Conservation (phyloP, 2,329 filamentous ascomycete species). For the Zymoseptoria crescenta region DNA sequence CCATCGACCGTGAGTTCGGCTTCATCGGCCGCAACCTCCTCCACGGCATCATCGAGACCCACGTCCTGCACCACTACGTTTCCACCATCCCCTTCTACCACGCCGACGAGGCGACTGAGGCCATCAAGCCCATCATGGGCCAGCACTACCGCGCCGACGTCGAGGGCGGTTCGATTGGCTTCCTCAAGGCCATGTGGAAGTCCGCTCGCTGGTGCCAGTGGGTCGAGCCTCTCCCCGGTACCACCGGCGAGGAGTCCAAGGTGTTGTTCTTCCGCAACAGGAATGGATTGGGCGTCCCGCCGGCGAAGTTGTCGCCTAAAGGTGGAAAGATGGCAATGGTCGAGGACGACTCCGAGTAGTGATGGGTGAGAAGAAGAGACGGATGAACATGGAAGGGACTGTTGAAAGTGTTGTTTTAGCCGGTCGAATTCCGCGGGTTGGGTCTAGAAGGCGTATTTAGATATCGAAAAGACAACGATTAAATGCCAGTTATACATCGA, state of each 20-base stretch:
- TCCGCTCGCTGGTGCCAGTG: constrained; percentile 86
- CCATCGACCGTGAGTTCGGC: constrained; percentile 94
- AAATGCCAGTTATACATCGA: neutral
- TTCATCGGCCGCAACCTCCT: constrained; percentile 86
- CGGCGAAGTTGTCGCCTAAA: constrained; percentile 28
- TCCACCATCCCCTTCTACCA: constrained; percentile 95
- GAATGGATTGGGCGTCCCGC: constrained; percentile 69
- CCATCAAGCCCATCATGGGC: constrained; percentile 93
- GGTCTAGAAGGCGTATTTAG: neutral
- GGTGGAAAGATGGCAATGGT: constrained; percentile 12
- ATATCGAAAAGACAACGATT: neutral
- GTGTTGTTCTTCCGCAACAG: constrained; percentile 93
- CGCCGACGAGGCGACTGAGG: constrained; percentile 87
- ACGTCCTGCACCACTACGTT: constrained; percentile 96
- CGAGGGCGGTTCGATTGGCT: constrained; percentile 68
- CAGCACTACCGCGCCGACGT: constrained; percentile 84
- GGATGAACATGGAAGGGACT: neutral
- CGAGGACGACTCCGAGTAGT: constrained; percentile 14
- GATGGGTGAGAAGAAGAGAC: neutral
- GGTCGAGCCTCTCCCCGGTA: constrained; percentile 85
- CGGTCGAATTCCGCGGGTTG: neutral
- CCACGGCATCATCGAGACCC: constrained; percentile 95
- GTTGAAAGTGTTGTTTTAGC: neutral
- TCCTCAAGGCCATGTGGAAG: constrained; percentile 74
- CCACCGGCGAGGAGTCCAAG: constrained; percentile 70